Evolutionary conservation across 495 filamentous ascomycete genomes (phyloP).

Genomic region (Astrothelium macrocarpum): DNA sequence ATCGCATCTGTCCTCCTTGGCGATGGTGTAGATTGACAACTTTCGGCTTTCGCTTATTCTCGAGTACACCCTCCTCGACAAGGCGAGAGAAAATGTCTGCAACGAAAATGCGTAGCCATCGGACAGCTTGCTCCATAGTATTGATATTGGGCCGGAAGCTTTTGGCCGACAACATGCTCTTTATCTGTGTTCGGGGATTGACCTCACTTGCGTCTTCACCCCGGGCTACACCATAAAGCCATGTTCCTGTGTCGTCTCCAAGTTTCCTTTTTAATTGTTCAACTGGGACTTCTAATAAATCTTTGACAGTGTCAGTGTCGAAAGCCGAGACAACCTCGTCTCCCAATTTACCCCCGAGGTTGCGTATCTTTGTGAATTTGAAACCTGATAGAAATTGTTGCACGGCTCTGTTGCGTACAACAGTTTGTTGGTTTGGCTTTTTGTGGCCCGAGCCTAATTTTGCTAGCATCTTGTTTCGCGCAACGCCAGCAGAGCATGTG

Average conservation of each 20-base stretch:
- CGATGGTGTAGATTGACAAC: constrained; percentile 76
- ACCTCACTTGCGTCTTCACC: constrained; percentile 84
- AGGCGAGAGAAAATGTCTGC: constrained; percentile 86
- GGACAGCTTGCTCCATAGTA: constrained; percentile 65
- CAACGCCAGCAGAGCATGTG: constrained; percentile 83
- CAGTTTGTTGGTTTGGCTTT: constrained; percentile 89
- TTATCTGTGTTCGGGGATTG: constrained; percentile 84
- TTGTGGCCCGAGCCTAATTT: constrained; percentile 85
- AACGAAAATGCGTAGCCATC: constrained; percentile 86
- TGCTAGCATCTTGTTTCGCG: constrained; percentile 87
- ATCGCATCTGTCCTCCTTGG: constrained; percentile 58
- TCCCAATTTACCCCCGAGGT: constrained; percentile 91
- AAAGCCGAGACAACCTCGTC: constrained; percentile 70
- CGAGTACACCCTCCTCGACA: constrained; percentile 84
- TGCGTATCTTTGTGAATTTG: constrained; percentile 94
- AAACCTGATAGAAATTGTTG: constrained; percentile 71
- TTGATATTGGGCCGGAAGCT: constrained; percentile 83
- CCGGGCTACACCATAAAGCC: constrained; percentile 79
- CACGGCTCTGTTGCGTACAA: constrained; percentile 75
- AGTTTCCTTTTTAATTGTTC: constrained; percentile 72
- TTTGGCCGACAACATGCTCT: constrained; percentile 97
- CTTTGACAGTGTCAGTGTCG: constrained; percentile 67
- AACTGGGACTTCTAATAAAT: constrained; percentile 61
- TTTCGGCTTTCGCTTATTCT: constrained; percentile 77
- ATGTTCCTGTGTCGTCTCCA: constrained; percentile 76